These are phyloP conservation scores for Geosmithia putterillii DNA, from an alignment of 2,329 filamentous ascomycete genomes.

Conservation along the genomic window DNA sequence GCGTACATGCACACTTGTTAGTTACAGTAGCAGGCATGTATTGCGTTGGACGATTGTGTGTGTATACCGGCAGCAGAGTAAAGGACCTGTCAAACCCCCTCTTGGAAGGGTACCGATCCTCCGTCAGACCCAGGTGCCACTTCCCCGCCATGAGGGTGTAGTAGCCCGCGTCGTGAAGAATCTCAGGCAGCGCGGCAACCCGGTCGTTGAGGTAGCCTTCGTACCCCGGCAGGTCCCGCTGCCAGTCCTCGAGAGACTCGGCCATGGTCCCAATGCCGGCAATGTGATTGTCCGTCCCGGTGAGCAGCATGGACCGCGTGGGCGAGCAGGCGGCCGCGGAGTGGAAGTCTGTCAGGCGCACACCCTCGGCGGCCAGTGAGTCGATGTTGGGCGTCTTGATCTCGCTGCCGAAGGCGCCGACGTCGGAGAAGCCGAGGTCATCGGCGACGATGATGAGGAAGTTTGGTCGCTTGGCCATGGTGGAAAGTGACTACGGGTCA, in stretches of 20 bases:
- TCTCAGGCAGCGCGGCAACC: slow-evolving; percentile 39
- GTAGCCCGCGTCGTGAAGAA: slow-evolving; percentile 43
- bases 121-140: no score
- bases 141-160: slow-evolving; percentile 45
- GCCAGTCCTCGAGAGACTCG: not conserved
- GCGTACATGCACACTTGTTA: slow-evolving; percentile 34
- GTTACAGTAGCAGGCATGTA: not conserved
- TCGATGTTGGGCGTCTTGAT: slow-evolving; percentile 49
- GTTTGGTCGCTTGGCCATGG: slow-evolving; percentile 26
- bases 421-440: slow-evolving; percentile 48
- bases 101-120: no score
- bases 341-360: slow-evolving; percentile 51
- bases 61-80: slow-evolving; percentile 40
- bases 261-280: slow-evolving; percentile 22
- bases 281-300: slow-evolving; percentile 29
- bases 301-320: slow-evolving; percentile 39
- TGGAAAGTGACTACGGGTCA: no score
- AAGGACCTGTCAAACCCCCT: slow-evolving; percentile 48
- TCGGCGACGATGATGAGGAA: slow-evolving; percentile 48
- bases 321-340: slow-evolving; percentile 50
- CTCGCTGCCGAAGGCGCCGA: slow-evolving; percentile 46
- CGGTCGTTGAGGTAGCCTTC: slow-evolving; percentile 45
- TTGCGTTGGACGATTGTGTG: not conserved
- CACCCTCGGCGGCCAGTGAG: slow-evolving; percentile 27
- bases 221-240: slow-evolving; percentile 2